Base-by-base conservation (phyloP, 257 asterid genomes). In the Solanum neorickii region DNA sequence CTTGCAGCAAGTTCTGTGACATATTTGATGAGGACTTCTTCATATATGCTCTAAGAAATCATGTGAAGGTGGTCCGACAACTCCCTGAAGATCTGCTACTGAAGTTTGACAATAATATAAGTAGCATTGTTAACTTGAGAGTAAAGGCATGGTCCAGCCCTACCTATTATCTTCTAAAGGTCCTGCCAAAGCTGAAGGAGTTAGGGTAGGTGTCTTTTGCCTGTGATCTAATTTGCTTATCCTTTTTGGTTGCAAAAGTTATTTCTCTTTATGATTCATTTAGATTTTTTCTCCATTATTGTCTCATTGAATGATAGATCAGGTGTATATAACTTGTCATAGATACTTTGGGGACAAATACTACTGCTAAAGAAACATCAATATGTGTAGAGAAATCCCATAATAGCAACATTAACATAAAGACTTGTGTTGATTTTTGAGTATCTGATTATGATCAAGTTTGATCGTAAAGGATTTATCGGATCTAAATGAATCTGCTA, bases 141-240 rank as follows among this genome's bases (percentile, higher is more conserved):
- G 98, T 97, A 46, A 97, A 97, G 90, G 99, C 92, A 80, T 97
- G 99, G 99, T 97, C 99, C 18, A 97, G 98, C 87, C 94, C 99
- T 3, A 86, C 91, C 25, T 92, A 93, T 91, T 97, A 97, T 91
- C 94, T 95, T 29, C 91, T 92, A n/a, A 97, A 93, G 92, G 99
- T 97, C 90, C 94, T 97, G 33, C 99, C 99, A 5, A 96, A 93
- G 94, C 93, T 97, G 78, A 46, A 92, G 86, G 95, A 95, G 88
- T 88, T 94, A 89, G 96, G 94, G 99, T 97, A 94, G 46, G 82
- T 20, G 85, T 85, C 80, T 91, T 86, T 91, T 85, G 44, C 93
- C 92, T 88, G 42, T 6, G 33, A 42, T 59, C 31, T 86, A 42
- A 80, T 89, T 56, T 18, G 21, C 87, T 86, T 72, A 41, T 59